Base-by-base conservation (phyloP, 352 stramenopile species). In the Globisporangium sylvaticum region DNA sequence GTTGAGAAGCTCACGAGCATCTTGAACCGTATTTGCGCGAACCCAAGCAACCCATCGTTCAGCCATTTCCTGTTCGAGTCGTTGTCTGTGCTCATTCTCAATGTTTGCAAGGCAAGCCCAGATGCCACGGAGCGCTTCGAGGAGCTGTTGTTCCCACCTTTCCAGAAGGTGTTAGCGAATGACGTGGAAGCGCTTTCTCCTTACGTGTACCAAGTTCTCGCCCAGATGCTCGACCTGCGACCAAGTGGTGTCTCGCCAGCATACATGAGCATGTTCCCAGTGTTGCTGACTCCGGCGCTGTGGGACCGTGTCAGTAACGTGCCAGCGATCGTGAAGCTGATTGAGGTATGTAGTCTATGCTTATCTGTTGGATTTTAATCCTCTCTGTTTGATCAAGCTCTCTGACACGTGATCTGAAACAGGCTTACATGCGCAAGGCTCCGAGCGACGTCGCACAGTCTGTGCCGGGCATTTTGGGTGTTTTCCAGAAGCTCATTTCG, bases 41-140 rank as follows among this genome's bases (percentile, higher is more conserved):
- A 99, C 81, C 98, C 98, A 29, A 97, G 94, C 64, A 99, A 99
- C 77, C 98, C 98, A 24, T 95, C 95, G 25, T 99, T 98, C 81
- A 99, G 98, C 69, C 98, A 99, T 77, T 99, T 97, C 69, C 78
- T 99, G 9, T 99, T 99, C 71, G 98, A 99, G 80, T 98, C 96
- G 14, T 89, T 99, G 42, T 98, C 97, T 0, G 94, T 98, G 22
- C 75, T 99, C 15, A 95, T 99, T 53, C 72, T 94, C 52, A 95
- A 97, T 52, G 93, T 98, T 9, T 98, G 92, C 74, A 91, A 94
- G 69, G 81, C 85, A 10, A 93, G 91, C 57, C 80, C 88, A 4
- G 74, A 65, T 10, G 78, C 84, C 4, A 95, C 83, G 0, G 89
- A 93, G 56, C 84, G 81, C 44, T 99, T 99, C 62, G 97, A 99